Evolutionary conservation across 1,284 basidiomycete species (phyloP), one percentile per base, ranked within the genome.

Genomic region (Ceratobasidium theobromae): DNA sequence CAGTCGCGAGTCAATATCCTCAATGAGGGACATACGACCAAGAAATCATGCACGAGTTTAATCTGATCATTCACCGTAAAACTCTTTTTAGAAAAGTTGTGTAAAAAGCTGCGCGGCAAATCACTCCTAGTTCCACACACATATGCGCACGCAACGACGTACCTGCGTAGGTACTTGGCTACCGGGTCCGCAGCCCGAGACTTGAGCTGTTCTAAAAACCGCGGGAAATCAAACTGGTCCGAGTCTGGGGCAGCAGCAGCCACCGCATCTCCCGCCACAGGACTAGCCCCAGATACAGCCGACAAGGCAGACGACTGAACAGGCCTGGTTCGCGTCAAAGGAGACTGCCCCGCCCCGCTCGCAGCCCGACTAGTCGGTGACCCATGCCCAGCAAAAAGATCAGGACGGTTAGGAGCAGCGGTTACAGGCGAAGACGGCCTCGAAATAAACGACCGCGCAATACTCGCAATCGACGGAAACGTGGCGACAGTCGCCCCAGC

Each of bases 151-250:
- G 25, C 40, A 54, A 69, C 32, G 32, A 65, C 21, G 51, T 18
- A 94, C 94, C 93, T 95, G 78, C 89, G 86, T 67, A 93, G 82
- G 78, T 91, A 97, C 77, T 89, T 93, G 48, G 90, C 93, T 21
- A 96, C 89, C 2, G 93, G 91, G 66, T 96, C 95, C 4, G 93
- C 92, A 54, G 82, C 79, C 75, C 86, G 88, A 65, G 81, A 78
- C 77, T 94, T 89, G 83, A 98, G 91, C 76, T 98, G 93, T 74
- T 94, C 91, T 69, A 97, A 77, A 75, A 98, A 97, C 64, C 80
- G 83, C 74, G 92, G 91, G 73, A 94, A 94, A 75, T 94, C 92
- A 70, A 94, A 94, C 49, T 48, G 60, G 25, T 54, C 48, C 9
- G 48, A 57, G 28, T 60, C 38, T n/a, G 38, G 51, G 23, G 40